Percentiles rank a stretch among this genome's conserved stretches.
Conservation (phyloP, 2,329 filamentous ascomycete species). For the Exophiala bonariae region DNA sequence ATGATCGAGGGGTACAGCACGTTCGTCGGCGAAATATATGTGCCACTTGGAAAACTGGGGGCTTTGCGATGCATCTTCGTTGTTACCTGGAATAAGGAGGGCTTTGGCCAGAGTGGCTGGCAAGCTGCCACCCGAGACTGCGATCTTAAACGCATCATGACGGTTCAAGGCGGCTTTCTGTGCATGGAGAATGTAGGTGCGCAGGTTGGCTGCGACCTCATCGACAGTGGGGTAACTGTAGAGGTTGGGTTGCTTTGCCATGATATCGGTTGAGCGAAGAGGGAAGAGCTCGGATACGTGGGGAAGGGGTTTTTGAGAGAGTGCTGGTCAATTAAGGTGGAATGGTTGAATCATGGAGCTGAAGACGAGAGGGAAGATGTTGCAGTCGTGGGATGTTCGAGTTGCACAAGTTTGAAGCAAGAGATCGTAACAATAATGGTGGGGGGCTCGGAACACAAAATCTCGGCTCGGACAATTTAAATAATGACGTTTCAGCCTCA, state of each 20-base stretch:
- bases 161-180: slow-evolving; percentile 78
- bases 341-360: too few species aligned
- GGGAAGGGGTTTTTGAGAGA: too few species aligned
- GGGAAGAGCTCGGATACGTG: too few species aligned
- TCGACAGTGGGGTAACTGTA: slow-evolving; percentile 74
- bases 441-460: too few species aligned
- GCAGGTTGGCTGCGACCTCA: slow-evolving; percentile 73
- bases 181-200: slow-evolving; percentile 76
- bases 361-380: too few species aligned
- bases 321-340: too few species aligned
- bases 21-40: slow-evolving; percentile 98
- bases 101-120: slow-evolving; percentile 85
- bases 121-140: slow-evolving; percentile 89
- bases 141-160: slow-evolving; percentile 85
- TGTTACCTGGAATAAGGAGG: slow-evolving; percentile 56
- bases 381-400: too few species aligned
- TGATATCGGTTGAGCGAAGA: slow-evolving; percentile 21
- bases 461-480: too few species aligned
- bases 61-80: slow-evolving; percentile 15
- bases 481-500: too few species aligned
- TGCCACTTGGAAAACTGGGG: slow-evolving; percentile 84
- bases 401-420: too few species aligned
- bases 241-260: slow-evolving; percentile 58
- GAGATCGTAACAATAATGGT: too few species aligned
- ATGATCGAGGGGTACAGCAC: slow-evolving; percentile 87